phyloP scores from a whole-genome alignment of 257 asterid species.

The Penstemon newberryi region DNA sequence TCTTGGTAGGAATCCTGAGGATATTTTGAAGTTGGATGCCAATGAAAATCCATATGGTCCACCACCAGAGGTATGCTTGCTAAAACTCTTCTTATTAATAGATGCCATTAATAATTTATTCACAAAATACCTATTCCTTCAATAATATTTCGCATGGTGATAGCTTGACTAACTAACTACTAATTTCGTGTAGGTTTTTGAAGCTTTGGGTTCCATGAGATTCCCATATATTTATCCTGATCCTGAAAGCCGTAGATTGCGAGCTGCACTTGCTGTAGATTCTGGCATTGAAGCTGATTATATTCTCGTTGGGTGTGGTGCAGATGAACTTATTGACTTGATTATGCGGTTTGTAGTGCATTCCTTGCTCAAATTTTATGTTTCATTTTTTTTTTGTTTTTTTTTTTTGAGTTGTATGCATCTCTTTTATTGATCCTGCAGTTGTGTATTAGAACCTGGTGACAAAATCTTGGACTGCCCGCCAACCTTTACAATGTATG shows the following conservation, averaged over 20 bases:
- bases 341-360: slow-evolving; percentile 70
- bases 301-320: slow-evolving; percentile 94
- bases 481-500: slow-evolving; percentile 96
- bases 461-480: slow-evolving; percentile 97
- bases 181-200: slow-evolving; percentile 64
- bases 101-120: no score
- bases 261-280: slow-evolving; percentile 94
- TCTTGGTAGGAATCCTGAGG: slow-evolving; percentile 96
- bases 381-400: slow-evolving; percentile 5
- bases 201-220: slow-evolving; percentile 81
- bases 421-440: slow-evolving; percentile 38
- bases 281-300: slow-evolving; percentile 90
- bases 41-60: slow-evolving; percentile 99
- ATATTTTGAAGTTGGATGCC: slow-evolving; percentile 86
- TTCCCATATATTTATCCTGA: slow-evolving; percentile 97
- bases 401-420: slow-evolving; percentile 9
- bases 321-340: slow-evolving; percentile 95
- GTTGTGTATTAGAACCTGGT: slow-evolving; percentile 92
- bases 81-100: not conserved
- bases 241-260: slow-evolving; percentile 88
- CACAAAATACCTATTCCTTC: not conserved
- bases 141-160: no score
- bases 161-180: not conserved
- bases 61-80: slow-evolving; percentile 80
- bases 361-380: slow-evolving; percentile 13